Evolutionary conservation across 495 filamentous ascomycete genomes (phyloP), one percentile per base, ranked within the genome.

Genomic region (Endocarpon pusillum): DNA sequence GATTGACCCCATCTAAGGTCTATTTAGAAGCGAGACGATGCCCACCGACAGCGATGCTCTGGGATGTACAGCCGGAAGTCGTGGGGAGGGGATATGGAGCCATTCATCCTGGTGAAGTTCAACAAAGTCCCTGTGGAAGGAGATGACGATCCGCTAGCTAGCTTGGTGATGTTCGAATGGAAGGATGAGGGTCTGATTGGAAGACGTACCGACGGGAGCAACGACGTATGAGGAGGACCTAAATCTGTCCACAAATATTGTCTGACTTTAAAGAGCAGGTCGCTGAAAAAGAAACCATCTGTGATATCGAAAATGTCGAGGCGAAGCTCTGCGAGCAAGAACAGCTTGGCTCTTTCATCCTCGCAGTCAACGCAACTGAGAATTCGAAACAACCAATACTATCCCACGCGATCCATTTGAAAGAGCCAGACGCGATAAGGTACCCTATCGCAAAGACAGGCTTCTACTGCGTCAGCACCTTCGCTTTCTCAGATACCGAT

Each of bases 141-240:
- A 22, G 66, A 75, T 38, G 56, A 64, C 15, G 78, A 92, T 48
- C 75, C 79, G 9, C 58, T 81, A 18, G 78, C 84, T 35, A 87
- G 81, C 52, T 60, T 99, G 44, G 65, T 94, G 11, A 75, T 99
- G 32, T 94, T 92, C 48, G 87, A 99, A 59, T 99, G 83, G 78
- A 74, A 62, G 42, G 89, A 99, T 47, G 69, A 78, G 48, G 55
- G 69, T 37, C 64, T 81, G 32, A 73, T 97, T 37, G 89, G 87
- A n/a, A 49, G 46, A 30, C 51, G 44, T 31, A 42, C 47, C 27
- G 46, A 48, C 30, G 48, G 43, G 21, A 51, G 51, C 22, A 42
- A 48, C 35, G 53, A 57, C 12, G 12, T 31, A 7, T n/a, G 14
- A 31, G 5, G 28, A 7, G 5, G 12, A 14, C n/a, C n/a, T n/a